Base-by-base conservation (phyloP, 805 yeast species). In the Blastobotrys americana region DNA sequence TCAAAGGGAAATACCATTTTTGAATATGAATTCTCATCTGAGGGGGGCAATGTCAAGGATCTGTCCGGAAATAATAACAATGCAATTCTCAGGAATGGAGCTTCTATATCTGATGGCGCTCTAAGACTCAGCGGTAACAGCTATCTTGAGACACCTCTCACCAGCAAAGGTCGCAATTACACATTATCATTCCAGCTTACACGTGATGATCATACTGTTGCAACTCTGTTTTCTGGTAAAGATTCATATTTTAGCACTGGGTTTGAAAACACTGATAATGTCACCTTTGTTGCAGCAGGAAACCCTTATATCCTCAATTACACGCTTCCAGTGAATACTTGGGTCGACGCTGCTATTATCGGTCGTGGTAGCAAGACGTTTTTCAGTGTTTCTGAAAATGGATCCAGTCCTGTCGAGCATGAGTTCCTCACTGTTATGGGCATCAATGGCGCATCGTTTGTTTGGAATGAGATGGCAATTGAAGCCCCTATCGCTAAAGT, bases 211-310 rank as follows among this genome's bases (percentile, higher is more conserved):
- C n/a, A 19, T n/a, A 15, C 28, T 9, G 33, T 33, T 9, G 23
- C 43, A 4, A 37, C 23, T 31, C 22, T 34, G 17, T 34, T 23
- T 25, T 20, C 22, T 19, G 34, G 41, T 5, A 16, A 20, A 10
- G 45, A 35, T 22, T 37, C 34, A 22, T n/a, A n/a, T 10, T 15
- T 34, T 8, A 13, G 33, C 17, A 22, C n/a, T 4, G 38, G 39
- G 5, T 17, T 20, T 34, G 41, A 39, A 5, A 10, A 39, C 28
- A 20, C 20, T 10, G 20, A 39, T 16, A 36, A 36, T 19, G 27
- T 23, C 15, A 36, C 39, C 27, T 34, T 42, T 23, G 25, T 42
- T 20, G 39, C 45, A n/a, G 44, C 44, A 3, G 38, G 44, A 13
- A 41, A 34, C 20, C 22, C 39, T 6, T 36, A 18, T 16, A 9